Conservation (phyloP, 2,329 filamentous ascomycete genomes). For the Phoma herbarum region DNA sequence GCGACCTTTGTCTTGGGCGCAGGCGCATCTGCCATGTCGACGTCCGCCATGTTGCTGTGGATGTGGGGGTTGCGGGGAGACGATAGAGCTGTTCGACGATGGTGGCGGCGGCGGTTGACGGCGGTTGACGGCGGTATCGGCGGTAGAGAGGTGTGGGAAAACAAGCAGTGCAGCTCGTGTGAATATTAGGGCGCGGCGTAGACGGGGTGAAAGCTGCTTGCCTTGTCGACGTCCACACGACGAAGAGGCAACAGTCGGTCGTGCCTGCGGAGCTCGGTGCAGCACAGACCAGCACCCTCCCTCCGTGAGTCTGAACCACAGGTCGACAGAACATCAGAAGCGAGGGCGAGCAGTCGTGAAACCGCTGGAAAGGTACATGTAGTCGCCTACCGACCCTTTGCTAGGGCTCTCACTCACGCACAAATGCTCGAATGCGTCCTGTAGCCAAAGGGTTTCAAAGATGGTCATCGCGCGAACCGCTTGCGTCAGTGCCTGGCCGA, state of each 20-base stretch:
- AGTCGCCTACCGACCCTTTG: constrained; percentile 1
- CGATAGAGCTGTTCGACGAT: neutral
- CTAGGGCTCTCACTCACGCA: neutral
- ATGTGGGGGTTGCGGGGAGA: constrained; percentile 30
- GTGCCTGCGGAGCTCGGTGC: constrained; percentile 12
- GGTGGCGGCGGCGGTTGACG: constrained; percentile 7
- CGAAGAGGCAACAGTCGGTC: constrained; percentile 20
- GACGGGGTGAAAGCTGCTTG: neutral
- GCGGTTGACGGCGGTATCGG: constrained; percentile 1
- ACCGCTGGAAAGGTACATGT: neutral
- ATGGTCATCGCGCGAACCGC: constrained; percentile 4
- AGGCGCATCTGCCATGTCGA: constrained; percentile 92
- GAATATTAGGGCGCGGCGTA: constrained; percentile 15
- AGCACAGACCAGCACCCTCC: constrained; percentile 15
- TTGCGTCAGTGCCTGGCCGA: constrained; percentile 20
- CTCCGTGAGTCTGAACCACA: constrained; percentile 7
- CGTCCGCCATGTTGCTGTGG: constrained; percentile 77
- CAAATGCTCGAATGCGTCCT: neutral
- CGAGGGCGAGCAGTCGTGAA: neutral
- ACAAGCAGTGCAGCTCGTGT: constrained; percentile 8
- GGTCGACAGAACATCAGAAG: neutral
- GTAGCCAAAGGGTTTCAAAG: neutral
- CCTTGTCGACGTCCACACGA: constrained; percentile 7
- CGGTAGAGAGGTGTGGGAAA: neutral
- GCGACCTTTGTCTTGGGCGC: constrained; percentile 61